Conservation (phyloP, 345 rosid genomes). For the Eucalyptus paniculata region DNA sequence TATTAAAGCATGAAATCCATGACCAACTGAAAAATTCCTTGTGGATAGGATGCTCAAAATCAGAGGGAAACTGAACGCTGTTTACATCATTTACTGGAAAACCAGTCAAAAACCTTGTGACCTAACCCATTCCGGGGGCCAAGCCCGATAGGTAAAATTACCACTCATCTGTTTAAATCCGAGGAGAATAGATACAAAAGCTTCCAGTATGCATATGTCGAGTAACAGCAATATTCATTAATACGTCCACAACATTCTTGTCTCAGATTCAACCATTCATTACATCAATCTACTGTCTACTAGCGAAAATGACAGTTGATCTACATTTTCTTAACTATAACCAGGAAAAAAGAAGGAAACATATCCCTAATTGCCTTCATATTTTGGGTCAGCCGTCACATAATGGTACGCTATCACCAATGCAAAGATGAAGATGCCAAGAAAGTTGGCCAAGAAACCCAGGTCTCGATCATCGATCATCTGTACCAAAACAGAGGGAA, state of each 20-base stretch:
- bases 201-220: neutral
- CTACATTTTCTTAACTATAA: neutral
- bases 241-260: neutral
- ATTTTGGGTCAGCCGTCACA: conserved; percentile 74
- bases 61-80: neutral
- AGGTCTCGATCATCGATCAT: conserved; percentile 72
- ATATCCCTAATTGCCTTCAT: conserved; percentile 25
- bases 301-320: neutral
- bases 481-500: conserved; percentile 12
- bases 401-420: conserved; percentile 81
- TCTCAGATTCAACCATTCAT: neutral
- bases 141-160: neutral
- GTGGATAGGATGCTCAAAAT: neutral
- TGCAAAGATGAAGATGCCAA: conserved; percentile 62
- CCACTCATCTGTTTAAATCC: neutral
- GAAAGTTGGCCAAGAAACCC: conserved; percentile 68
- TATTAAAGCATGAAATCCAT: neutral
- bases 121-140: neutral
- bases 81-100: neutral
- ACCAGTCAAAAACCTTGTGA: neutral
- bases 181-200: neutral
- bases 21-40: neutral
- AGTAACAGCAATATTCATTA: neutral
- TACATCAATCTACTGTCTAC: neutral
- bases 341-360: neutral